Evolutionary conservation across 2,329 filamentous ascomycete genomes (phyloP).

Genomic region (Fusarium zealandicum): DNA sequence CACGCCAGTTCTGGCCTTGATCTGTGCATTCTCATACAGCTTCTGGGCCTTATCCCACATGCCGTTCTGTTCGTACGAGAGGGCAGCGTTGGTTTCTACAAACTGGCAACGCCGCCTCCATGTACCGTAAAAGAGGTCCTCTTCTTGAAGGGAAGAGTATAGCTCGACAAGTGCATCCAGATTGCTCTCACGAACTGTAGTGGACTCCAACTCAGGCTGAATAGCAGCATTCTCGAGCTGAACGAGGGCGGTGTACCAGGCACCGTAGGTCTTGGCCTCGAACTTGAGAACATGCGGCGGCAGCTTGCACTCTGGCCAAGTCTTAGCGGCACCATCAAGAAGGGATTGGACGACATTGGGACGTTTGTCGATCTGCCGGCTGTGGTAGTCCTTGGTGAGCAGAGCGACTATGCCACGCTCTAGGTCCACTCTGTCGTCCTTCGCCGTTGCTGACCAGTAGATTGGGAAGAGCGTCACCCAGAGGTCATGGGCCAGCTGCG

Average conservation of each 20-base stretch:
- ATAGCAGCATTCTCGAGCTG: conserved; percentile 91
- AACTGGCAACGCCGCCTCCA: conserved; percentile 96
- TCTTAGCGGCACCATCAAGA: conserved; percentile 83
- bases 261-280: conserved; percentile 90
- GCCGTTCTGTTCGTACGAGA: conserved; percentile 98
- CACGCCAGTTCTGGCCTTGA: conserved; percentile 95
- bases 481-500: conserved; percentile 81
- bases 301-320: conserved; percentile 87
- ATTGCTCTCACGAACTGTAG: conserved; percentile 88
- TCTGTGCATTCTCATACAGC: conserved; percentile 94
- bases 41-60: conserved; percentile 99
- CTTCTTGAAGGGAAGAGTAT: conserved; percentile 89
- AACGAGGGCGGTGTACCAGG: conserved; percentile 93
- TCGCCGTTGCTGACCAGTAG: conserved; percentile 87
- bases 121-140: conserved; percentile 96
- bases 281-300: conserved; percentile 97
- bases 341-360: conserved; percentile 96
- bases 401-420: conserved; percentile 91
- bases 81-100: conserved; percentile 93
- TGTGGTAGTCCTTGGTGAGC: conserved; percentile 94
- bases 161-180: conserved; percentile 94
- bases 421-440: conserved; percentile 88
- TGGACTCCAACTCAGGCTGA: conserved; percentile 82
- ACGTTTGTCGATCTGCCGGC: conserved; percentile 89
- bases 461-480: conserved; percentile 93